Base-by-base conservation (phyloP, 129 eudicot species). In the Pseudognaphalium luteoalbum region DNA sequence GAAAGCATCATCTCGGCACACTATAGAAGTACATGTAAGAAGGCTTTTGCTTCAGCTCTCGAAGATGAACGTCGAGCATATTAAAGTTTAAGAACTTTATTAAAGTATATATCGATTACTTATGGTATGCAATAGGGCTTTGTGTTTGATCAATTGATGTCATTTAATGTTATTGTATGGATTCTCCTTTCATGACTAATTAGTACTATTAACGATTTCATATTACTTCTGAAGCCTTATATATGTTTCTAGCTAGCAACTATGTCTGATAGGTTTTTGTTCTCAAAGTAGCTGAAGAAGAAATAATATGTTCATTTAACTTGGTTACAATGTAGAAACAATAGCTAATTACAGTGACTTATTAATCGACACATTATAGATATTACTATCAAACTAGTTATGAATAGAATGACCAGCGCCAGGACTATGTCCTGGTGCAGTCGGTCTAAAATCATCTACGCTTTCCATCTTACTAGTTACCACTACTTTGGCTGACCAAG, bases 371-470 rank as follows among this genome's bases (percentile, higher is more conserved):
- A 15, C 1, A 52, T 30, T 11, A 19, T 42, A 39, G 19, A 68
- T 54, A 67, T 47, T 3, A 47, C 4, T 8, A 4, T 68, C 7
- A 35, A 58, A 69, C 80, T 87, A 83, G 61, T 79, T 83, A 19
- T 85, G 87, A 76, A 73, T 21, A 12, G 85, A 79, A 77, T 90
- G 88, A 50, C 96, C 90, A 52, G 73, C 84, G 4, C 92, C 92
- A 2, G 96, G 96, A 70, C 92, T 83, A 60, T 82, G 96, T 34
- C 91, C 96, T 34, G 89, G 92, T 66, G 83, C 29, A 30, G 92
- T 90, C 33, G 90, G 96, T 60, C 83, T 83, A 44, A 83, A 85
- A 80, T 83, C 84, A 51, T 83, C 86, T 17, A 74, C 80, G 0
- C 25, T 60, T 59, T 41, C 71, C 9, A 70, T 33, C 28, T 78